A percentile compares a stretch with the other conserved stretches of the same genome.
phyloP scores from a whole-genome alignment of 768 basidiomycete species.

The Phaeotremella skinneri region DNA sequence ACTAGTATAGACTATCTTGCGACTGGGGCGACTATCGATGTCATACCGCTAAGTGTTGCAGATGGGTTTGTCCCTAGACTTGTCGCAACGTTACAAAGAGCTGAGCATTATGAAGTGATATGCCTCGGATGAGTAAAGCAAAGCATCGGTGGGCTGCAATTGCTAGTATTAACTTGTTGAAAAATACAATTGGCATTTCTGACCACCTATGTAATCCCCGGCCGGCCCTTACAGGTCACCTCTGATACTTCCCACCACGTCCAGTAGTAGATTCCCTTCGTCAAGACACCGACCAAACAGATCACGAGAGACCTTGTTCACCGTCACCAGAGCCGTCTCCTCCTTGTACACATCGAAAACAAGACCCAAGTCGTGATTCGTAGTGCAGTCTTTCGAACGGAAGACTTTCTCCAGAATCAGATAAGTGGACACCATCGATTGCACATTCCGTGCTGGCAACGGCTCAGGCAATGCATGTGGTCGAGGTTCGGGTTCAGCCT shows the following conservation, averaged over 20 bases:
- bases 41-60: not conserved
- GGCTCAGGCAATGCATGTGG: not conserved
- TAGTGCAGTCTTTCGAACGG: not conserved
- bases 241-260: not conserved
- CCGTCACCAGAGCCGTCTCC: not conserved
- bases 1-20: not conserved
- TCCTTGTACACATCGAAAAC: not conserved
- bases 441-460: not conserved
- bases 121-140: not conserved
- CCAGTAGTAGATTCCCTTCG: not conserved
- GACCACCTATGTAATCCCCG: not conserved
- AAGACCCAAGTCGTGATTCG: not conserved
- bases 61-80: not conserved
- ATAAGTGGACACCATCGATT: not conserved
- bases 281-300: not conserved
- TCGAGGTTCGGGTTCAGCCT: not conserved
- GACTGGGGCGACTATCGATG: not conserved
- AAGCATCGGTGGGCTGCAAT: not conserved
- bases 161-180: not conserved
- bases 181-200: not conserved
- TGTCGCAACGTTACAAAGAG: not conserved
- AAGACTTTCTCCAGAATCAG: not conserved
- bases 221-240: not conserved
- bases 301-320: not conserved
- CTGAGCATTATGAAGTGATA: not conserved